Evolutionary conservation across 225 moss, liverwort and hornwort species (phyloP).

Genomic region (Ulota crispa): DNA sequence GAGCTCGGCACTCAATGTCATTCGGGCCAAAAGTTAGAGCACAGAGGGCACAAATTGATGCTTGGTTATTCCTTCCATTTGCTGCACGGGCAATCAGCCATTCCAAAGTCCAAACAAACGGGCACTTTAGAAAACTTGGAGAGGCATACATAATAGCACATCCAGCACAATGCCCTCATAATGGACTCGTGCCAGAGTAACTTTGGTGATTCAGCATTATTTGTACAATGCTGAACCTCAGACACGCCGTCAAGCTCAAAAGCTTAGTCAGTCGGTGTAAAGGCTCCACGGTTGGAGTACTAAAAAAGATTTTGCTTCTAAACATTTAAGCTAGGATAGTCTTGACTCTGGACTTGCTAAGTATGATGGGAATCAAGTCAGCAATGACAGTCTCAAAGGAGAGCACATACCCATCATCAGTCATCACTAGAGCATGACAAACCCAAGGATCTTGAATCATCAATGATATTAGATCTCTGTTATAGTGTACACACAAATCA

Average conservation of each 20-base stretch:
- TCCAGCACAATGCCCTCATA: neutral
- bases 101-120: neutral
- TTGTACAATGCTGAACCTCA: neutral
- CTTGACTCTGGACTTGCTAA: too few relatives aligned
- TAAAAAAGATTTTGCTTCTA: too few relatives aligned
- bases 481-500: conserved; percentile 8
- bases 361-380: neutral
- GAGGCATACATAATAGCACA: neutral
- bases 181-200: neutral
- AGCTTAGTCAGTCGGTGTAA: neutral
- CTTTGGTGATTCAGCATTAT: neutral
- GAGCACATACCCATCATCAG: neutral
- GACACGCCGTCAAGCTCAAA: neutral
- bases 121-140: neutral
- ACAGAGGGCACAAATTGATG: neutral
- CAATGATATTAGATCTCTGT: neutral
- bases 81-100: neutral
- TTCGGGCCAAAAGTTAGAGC: neutral
- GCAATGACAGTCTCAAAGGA: neutral
- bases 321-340: too few relatives aligned
- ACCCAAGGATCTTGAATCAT: neutral
- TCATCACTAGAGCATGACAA: neutral
- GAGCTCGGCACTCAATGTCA: neutral
- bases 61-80: neutral
- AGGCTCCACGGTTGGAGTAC: too few relatives aligned